These are phyloP conservation scores for Clitopilus passeckerianus DNA, from an alignment of 768 basidiomycete species.

Conservation along the genomic window DNA sequence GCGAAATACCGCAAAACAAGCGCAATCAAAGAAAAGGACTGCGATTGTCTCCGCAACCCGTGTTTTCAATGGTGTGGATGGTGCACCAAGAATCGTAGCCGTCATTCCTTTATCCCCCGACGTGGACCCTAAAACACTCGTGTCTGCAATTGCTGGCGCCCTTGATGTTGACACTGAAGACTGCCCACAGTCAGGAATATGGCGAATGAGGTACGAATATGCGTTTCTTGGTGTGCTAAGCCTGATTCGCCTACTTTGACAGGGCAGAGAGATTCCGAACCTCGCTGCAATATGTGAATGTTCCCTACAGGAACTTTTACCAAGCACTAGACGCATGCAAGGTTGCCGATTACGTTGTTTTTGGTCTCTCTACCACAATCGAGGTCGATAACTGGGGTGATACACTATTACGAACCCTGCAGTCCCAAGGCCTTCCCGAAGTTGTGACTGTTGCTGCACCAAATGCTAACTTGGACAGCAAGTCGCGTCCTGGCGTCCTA, in stretches of 20 bases:
- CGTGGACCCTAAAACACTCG: conserved; percentile 45
- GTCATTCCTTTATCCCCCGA: conserved; percentile 80
- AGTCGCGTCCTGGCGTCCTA: conserved; percentile 61
- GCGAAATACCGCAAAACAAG: conserved; percentile 82
- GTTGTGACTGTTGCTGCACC: conserved; percentile 72
- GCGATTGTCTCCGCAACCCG: conserved; percentile 65
- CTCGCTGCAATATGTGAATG: conserved; percentile 79
- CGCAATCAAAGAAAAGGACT: conserved; percentile 66
- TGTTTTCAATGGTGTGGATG: conserved; percentile 75
- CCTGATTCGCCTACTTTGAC: conserved; percentile 2
- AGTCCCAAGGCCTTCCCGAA: conserved; percentile 87
- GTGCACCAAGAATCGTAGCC: conserved; percentile 81
- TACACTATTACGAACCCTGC: conserved; percentile 78
- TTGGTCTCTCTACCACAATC: conserved; percentile 72
- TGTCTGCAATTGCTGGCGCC: conserved; percentile 53
- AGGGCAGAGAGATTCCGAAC: conserved; percentile 91
- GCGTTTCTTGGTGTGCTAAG: background rate
- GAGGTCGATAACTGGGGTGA: conserved; percentile 90
- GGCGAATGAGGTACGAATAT: conserved; percentile 59
- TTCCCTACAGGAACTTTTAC: conserved; percentile 70
- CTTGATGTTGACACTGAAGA: conserved; percentile 52
- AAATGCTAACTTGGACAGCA: conserved; percentile 46
- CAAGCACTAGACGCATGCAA: conserved; percentile 80
- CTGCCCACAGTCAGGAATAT: conserved; percentile 49
- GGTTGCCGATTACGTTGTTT: conserved; percentile 86